Evolutionary conservation across 83 land plant genomes (phyloP), one percentile per base, ranked within the genome.

Genomic region (Isoetes engelmannii): DNA sequence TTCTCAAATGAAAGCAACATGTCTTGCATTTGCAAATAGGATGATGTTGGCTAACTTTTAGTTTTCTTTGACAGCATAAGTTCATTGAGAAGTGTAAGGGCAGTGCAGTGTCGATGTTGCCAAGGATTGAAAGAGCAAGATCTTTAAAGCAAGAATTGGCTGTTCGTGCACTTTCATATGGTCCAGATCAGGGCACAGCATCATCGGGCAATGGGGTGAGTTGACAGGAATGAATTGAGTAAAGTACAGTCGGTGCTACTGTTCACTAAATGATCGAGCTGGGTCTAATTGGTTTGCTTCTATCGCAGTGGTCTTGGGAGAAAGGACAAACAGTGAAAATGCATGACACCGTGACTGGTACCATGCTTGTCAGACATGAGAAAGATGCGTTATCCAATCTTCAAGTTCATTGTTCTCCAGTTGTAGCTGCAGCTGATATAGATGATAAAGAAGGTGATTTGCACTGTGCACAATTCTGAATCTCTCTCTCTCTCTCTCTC

Each of bases 11-110:
- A 28, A 28, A 28, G 2, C 37, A 28, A 28, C 37, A 28, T 28
- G 37, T 51, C 54, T 12, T 51, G 2, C 54, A 51, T 15, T 51
- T 51, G 54, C 15, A 51, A 51, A n/a, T 15, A 51, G 12, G 54
- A 51, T 3, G 54, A 51, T 10, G 12, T 51, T 10, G 15, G 54
- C n/a, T 15, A 51, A n/a, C 15, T 10, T 51, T 12, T 51, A 1
- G 12, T 51, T 51, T 15, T 51, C n/a, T 10, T 51, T 15, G 54
- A 8, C 69, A 91, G 97, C 99, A 95, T 76, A 95, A 91, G 79
- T 95, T 95, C 80, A 88, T 95, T 66, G 94, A 83, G 67, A 95
- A 84, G 71, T 90, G 97, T 77, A 87, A 81, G 69, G 81, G 78
- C 51, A 89, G 81, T 69, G 94, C 99, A n/a, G 68, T 82, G 48